These are phyloP conservation scores for Plectosphaerella sp. DNA, from an alignment of 2,329 filamentous ascomycete genomes.

Conservation along the genomic window DNA sequence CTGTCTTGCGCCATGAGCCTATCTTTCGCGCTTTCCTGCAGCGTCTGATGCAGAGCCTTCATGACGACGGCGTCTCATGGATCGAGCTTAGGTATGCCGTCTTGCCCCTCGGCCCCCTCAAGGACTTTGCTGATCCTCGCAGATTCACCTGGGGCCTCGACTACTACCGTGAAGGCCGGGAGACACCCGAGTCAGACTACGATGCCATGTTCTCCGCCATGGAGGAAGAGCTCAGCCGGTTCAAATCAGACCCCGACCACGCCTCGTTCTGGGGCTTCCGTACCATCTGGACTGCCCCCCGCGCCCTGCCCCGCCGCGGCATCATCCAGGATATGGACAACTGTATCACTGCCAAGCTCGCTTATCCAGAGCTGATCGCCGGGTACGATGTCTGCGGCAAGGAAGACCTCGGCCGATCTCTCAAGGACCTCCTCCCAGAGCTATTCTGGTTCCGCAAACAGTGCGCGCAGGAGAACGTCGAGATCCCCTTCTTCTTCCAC, in stretches of 20 bases:
- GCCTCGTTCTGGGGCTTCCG: conserved; percentile 73
- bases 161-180: conserved; percentile 56
- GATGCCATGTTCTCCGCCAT: conserved; percentile 62
- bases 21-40: conserved; percentile 70
- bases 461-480: conserved; percentile 65
- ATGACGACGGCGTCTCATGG: conserved; percentile 71
- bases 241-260: conserved; percentile 51
- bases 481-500: conserved; percentile 86
- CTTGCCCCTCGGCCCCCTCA: not conserved
- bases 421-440: conserved; percentile 68
- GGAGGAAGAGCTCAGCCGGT: conserved; percentile 67
- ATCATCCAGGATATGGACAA: conserved; percentile 74
- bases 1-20: conserved; percentile 75
- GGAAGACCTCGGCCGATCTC: conserved; percentile 67
- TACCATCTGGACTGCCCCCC: conserved; percentile 72
- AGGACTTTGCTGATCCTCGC: not conserved
- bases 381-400: conserved; percentile 85
- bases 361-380: conserved; percentile 67
- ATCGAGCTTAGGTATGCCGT: conserved; percentile 56
- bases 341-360: conserved; percentile 71
- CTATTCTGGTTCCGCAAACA: conserved; percentile 83
- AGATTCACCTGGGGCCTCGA: conserved; percentile 62
- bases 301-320: conserved; percentile 55
- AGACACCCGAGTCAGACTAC: conserved; percentile 57
- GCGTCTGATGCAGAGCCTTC: conserved; percentile 59